A percentile compares a stretch with the other conserved stretches of the same genome.
phyloP scores from a whole-genome alignment of 305 asterid genomes.

The Nicotiana rustica region DNA sequence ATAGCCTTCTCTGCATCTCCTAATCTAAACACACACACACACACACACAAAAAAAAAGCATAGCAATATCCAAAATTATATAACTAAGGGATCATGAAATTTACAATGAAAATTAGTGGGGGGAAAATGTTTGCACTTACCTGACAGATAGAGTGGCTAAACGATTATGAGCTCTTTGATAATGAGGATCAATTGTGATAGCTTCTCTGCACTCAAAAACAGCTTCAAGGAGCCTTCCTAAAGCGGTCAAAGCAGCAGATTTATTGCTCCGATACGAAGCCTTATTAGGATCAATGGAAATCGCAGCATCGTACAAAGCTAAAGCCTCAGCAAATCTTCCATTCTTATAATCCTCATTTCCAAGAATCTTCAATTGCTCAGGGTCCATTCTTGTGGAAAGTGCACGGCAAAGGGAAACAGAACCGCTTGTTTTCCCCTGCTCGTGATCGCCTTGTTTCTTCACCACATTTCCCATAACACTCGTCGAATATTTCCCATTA shows the following conservation, averaged over 20 bases:
- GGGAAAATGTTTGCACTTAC: conserved; percentile 38
- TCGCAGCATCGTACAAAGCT: conserved; percentile 88
- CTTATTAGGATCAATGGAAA: conserved; percentile 86
- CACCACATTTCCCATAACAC: conserved; percentile 61
- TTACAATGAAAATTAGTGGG: neutral
- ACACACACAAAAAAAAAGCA: neutral
- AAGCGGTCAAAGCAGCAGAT: conserved; percentile 89
- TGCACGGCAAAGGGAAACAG: conserved; percentile 77
- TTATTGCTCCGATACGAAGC: conserved; percentile 96
- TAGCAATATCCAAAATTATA: neutral
- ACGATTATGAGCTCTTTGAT: conserved; percentile 93
- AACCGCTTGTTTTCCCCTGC: conserved; percentile 38
- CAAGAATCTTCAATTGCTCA: conserved; percentile 80
- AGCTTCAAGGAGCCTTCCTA: conserved; percentile 90
- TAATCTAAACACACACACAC: conserved; percentile 55
- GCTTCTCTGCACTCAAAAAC: conserved; percentile 93
- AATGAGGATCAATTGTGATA: conserved; percentile 78
- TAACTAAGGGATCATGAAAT: neutral
- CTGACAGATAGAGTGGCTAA: conserved; percentile 80
- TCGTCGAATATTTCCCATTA: conserved; percentile 51
- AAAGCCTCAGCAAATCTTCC: conserved; percentile 93
- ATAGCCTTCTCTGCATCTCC: conserved; percentile 87
- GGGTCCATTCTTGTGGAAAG: conserved; percentile 94
- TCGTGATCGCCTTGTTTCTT: conserved; percentile 53
- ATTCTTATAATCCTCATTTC: conserved; percentile 92